Evolutionary conservation across 2,329 filamentous ascomycete species (phyloP).

Genomic region (Trichoderma cornu-damae): DNA sequence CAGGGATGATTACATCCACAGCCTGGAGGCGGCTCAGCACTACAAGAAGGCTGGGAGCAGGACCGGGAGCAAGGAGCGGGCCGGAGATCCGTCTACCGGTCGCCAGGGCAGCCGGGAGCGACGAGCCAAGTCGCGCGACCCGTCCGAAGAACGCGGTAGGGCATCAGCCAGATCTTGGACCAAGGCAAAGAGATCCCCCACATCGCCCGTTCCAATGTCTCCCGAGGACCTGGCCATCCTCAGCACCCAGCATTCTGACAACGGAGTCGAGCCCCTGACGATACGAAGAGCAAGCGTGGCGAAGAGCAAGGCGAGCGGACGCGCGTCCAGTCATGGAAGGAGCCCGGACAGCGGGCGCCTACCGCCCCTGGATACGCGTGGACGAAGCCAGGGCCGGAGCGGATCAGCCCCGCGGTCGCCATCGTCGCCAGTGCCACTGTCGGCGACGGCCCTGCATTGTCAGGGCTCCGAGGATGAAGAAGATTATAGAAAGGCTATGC

Average conservation of each 20-base stretch:
- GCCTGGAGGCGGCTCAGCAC: constrained; percentile 70
- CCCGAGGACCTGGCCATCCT: constrained; percentile 73
- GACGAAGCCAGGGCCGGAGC: constrained; percentile 57
- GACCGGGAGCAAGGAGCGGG: constrained; percentile 47
- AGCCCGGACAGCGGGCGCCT: constrained; percentile 44
- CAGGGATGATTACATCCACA: constrained; percentile 80
- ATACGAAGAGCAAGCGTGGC: constrained; percentile 40
- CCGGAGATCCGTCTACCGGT: constrained; percentile 39
- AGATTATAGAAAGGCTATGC: constrained; percentile 49
- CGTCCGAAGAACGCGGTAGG: constrained; percentile 66
- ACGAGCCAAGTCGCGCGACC: constrained; percentile 52
- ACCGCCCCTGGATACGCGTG: constrained; percentile 49
- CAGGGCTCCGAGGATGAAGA: constrained; percentile 60
- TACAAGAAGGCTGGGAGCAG: constrained; percentile 54
- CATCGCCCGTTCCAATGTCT: constrained; percentile 90
- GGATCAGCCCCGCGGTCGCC: constrained; percentile 64
- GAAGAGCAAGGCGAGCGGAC: constrained; percentile 37
- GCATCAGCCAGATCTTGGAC: constrained; percentile 59
- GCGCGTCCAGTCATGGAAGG: constrained; percentile 45
- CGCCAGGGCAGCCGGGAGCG: constrained; percentile 46
- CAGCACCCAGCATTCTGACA: constrained; percentile 39
- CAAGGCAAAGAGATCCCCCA: constrained; percentile 79
- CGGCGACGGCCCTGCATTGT: constrained; percentile 40
- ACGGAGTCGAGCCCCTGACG: constrained; percentile 39
- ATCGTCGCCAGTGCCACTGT: constrained; percentile 74